Evolutionary conservation across 2,329 filamentous ascomycete genomes (phyloP).

Genomic region (Coleophoma cylindrospora): DNA sequence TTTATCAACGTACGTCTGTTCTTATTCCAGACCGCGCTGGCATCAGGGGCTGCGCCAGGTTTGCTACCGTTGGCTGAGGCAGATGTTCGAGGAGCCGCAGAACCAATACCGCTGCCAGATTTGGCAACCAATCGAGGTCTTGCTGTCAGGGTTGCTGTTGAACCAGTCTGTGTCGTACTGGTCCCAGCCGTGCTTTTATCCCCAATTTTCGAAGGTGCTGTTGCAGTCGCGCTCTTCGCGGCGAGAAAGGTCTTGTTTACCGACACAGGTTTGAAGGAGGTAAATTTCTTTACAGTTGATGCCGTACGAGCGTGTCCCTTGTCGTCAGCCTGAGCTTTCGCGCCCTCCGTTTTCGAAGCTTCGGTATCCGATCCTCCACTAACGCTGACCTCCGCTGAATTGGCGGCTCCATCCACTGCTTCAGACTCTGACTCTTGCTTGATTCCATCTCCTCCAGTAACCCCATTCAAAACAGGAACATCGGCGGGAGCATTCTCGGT

Average conservation of each 20-base stretch:
- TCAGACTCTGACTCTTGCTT: slow-evolving; percentile 45
- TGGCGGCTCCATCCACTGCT: slow-evolving; percentile 50
- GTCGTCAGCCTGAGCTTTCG: slow-evolving; percentile 49
- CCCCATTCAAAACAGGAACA: slow-evolving; percentile 40
- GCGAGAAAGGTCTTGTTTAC: slow-evolving; percentile 80
- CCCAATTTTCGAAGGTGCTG: slow-evolving; percentile 41
- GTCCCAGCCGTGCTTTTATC: slow-evolving; percentile 45
- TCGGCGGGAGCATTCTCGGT: slow-evolving; percentile 41
- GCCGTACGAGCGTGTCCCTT: slow-evolving; percentile 54
- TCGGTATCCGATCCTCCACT: slow-evolving; percentile 77
- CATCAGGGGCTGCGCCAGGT: slow-evolving; percentile 58
- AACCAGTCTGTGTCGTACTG: slow-evolving; percentile 37
- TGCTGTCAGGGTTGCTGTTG: slow-evolving; percentile 43
- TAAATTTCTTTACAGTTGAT: slow-evolving; percentile 65
- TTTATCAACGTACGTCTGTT: slow-evolving; percentile 63
- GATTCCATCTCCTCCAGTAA: slow-evolving; percentile 41
- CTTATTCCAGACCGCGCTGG: slow-evolving; percentile 81
- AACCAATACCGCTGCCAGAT: slow-evolving; percentile 55
- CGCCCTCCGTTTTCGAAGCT: slow-evolving; percentile 52
- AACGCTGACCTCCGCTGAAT: slow-evolving; percentile 62
- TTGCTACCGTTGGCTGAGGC: slow-evolving; percentile 50
- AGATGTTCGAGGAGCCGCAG: slow-evolving; percentile 40
- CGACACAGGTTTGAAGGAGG: slow-evolving; percentile 79
- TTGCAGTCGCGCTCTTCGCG: slow-evolving; percentile 53
- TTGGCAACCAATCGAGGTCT: slow-evolving; percentile 75